phyloP scores from a whole-genome alignment of 225 moss, liverwort and hornwort genomes.

The Thuidium tamariscinum region DNA sequence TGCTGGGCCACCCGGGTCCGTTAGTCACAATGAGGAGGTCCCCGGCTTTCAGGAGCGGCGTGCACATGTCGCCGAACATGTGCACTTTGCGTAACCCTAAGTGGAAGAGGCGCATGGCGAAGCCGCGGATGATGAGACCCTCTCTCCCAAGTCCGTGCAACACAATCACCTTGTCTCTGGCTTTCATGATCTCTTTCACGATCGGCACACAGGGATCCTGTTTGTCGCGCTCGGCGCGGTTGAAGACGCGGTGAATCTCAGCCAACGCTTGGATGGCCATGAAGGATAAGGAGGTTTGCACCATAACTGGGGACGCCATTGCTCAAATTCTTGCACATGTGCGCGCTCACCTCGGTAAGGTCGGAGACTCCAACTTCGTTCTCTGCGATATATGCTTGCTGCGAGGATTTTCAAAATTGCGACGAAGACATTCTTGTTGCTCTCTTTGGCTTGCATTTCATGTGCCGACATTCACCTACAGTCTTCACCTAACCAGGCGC shows the following conservation, averaged over 20 bases:
- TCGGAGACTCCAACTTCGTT: background rate
- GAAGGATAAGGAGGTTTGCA: constrained; percentile 62
- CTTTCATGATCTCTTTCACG: constrained; percentile 68
- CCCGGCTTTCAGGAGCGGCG: constrained; percentile 46
- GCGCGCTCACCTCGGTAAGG: background rate
- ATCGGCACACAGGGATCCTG: constrained; percentile 60
- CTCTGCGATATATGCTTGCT: background rate
- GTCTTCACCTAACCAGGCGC: background rate
- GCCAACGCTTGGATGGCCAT: constrained; percentile 82
- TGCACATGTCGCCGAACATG: constrained; percentile 73
- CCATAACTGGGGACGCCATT: constrained; percentile 34
- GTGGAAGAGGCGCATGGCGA: constrained; percentile 82
- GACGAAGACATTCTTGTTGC: background rate
- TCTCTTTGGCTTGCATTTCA: background rate
- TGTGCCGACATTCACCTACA: background rate
- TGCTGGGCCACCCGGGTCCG: constrained; percentile 71
- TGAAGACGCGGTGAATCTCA: constrained; percentile 86
- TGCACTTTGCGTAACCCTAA: constrained; percentile 52
- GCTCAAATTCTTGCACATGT: background rate
- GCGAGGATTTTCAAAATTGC: background rate
- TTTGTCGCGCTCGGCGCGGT: constrained; percentile 51
- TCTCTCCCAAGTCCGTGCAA: constrained; percentile 74
- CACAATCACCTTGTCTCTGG: constrained; percentile 53
- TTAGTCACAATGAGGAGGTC: constrained; percentile 73
- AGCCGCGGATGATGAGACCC: constrained; percentile 75